Evolutionary conservation across 2,329 filamentous ascomycete species (phyloP), one percentile per base, ranked within the genome.

Genomic region (Aureobasidium sp.): DNA sequence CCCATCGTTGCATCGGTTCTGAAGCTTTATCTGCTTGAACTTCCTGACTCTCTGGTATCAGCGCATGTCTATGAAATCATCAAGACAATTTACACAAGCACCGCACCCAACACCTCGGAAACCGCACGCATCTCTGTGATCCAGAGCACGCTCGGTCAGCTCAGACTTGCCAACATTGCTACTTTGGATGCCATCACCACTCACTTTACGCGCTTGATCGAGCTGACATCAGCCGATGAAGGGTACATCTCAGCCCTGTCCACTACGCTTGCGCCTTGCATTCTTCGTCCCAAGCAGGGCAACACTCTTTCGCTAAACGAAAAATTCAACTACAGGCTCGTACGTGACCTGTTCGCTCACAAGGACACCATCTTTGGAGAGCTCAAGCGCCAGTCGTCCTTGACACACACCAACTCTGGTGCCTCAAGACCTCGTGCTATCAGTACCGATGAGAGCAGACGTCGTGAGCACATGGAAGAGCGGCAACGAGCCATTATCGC

Each of bases 41-140:
- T 99, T 62, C 94, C 94, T 70, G 94, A 99, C 76, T 97, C 94
- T n/a, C 83, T 99, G 65, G 93, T 99, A 65, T 97, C 94, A 62
- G 96, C 91, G 44, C 93, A 97, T 73, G 91, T 99, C 63, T 99
- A 99, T 75, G 95, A 99, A 78, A 97, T 99, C 71, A 87, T 99
- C 73, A 92, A 96, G 77, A 97, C 91, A 1, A 95, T 99, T 67
- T 99, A 99, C 79, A 87, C 86, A 51, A 91, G 89, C 15, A 87
- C 91, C 14, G 82, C 88, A 51, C 83, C 88, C 45, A 90, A 96
- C 62, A 83, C 85, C 17, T 86, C 87, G 3, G 90, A 96, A 68
- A 82, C 86, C 57, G 87, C 90, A 14, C 89, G 94, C 59, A 84
- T 99, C 66, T 88, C 91, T 61, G 91, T 97, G 64, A 84, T 99